Conservation (phyloP, 768 basidiomycete genomes). For the Mycena maculata region DNA sequence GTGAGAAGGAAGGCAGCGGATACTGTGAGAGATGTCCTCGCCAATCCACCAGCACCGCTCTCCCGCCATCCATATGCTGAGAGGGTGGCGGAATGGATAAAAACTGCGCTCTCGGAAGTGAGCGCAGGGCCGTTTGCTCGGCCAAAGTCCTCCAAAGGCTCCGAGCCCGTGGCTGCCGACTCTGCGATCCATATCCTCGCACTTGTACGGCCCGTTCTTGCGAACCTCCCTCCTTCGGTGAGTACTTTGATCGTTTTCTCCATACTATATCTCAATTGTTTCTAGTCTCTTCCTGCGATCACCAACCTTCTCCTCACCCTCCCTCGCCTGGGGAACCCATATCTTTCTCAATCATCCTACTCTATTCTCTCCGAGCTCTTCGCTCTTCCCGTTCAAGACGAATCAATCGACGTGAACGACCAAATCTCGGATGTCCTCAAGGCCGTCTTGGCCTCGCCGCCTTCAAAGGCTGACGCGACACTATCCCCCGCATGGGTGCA, state of each 20-base stretch:
- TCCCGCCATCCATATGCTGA: conserved; percentile 88
- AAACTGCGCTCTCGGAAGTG: conserved; percentile 73
- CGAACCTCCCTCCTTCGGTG: conserved; percentile 75
- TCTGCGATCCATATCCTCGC: conserved; percentile 83
- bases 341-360: conserved; percentile 90
- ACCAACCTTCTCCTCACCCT: conserved; percentile 80
- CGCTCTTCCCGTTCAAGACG: conserved; percentile 61
- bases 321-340: conserved; percentile 89
- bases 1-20: conserved; percentile 93
- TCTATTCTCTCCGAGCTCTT: conserved; percentile 88
- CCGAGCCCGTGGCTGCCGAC: conserved; percentile 71
- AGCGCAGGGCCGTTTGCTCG: conserved; percentile 70
- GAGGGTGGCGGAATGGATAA: conserved; percentile 83
- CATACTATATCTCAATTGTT: conserved; percentile 29
- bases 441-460: conserved; percentile 75
- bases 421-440: conserved; percentile 73
- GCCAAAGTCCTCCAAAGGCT: conserved; percentile 65
- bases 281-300: conserved; percentile 79
- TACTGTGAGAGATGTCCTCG: conserved; percentile 81
- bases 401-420: conserved; percentile 58
- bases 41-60: conserved; percentile 81
- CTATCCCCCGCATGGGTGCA: conserved; percentile 84
- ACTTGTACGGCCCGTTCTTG: conserved; percentile 71
- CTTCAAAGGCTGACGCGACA: conserved; percentile 73
- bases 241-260: conserved; percentile 44